Base-by-base conservation (phyloP, 257 asterid species). In the Nicotiana benthamiana region DNA sequence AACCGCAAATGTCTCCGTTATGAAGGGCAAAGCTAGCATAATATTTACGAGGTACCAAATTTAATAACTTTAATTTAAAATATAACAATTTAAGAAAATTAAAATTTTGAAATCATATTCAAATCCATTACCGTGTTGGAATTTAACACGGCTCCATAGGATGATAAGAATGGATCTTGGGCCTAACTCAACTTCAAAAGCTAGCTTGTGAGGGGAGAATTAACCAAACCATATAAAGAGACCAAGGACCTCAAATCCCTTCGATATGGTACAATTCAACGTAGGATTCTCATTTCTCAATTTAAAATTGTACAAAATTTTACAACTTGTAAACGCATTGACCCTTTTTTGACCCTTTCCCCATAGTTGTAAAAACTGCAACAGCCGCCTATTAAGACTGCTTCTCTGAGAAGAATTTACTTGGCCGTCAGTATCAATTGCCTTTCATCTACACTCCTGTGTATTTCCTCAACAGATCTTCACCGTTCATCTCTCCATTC, bases 331-430 rank as follows among this genome's bases (percentile, higher is more conserved):
- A 64, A 16, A 64, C 40, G 75, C 5, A 7, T 66, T 10, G 15
- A 64, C 24, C 13, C 18, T 30, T 7, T 6, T 28, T 64, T 64
- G 46, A 63, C 27, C 63, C 62, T 9, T 2, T 9, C 12, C 10
- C 26, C 4, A 0, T 24, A 5, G 43, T 57, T 57, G 79, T 8
- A 61, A 79, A 54, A 6, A 36, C 48, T 15, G 74, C 15, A 10
- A 1, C 80, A 56, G 87, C 92, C 91, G 82, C 89, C 88, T 64
- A 75, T 75, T 64, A 57, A 43, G 90, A 88, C 79, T 20, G 30
- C 52, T 65, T 52, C 80, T 53, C 61, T 16, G 46, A 70, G 77
- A 12, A 43, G 10, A 6, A 43, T 70, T 30, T 70, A 70, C 27
- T 70, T n/a, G 77, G 43, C 13, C 57, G 15, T 43, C 36, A 43